Conservation (phyloP, 2,329 filamentous ascomycete genomes). For the Exophiala mesophila region DNA sequence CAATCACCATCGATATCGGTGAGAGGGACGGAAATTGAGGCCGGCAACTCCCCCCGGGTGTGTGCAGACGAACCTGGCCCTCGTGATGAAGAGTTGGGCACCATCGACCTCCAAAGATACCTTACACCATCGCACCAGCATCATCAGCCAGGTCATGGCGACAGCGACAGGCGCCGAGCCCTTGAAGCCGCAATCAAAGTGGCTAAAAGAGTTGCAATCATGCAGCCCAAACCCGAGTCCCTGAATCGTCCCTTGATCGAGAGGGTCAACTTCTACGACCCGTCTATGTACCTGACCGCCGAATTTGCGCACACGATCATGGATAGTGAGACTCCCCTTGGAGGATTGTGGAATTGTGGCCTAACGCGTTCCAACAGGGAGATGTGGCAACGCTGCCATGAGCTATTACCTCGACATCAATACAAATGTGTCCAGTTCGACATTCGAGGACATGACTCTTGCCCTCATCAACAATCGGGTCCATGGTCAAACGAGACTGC, state of each 20-base stretch:
- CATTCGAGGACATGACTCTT: conserved; percentile 2
- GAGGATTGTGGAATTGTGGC: background rate
- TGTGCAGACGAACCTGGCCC: background rate
- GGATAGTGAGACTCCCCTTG: background rate
- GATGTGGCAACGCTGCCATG: background rate
- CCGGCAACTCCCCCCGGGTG: background rate
- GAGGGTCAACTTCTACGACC: conserved; percentile 8
- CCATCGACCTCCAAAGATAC: conserved; percentile 4
- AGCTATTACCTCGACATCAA: conserved; percentile 5
- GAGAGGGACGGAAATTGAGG: background rate
- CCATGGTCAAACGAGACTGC: conserved; percentile 1
- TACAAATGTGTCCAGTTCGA: conserved; percentile 1
- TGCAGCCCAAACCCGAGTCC: conserved; percentile 2
- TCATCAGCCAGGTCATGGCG: conserved; percentile 2
- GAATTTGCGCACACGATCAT: conserved; percentile 2
- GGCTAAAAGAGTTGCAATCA: conserved; percentile 1
- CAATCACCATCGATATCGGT: conserved; percentile 2
- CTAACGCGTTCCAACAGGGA: background rate
- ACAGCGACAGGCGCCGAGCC: conserved; percentile 1
- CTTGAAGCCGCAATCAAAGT: conserved; percentile 3
- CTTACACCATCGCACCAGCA: conserved; percentile 2
- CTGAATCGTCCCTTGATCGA: conserved; percentile 1
- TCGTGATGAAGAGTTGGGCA: conserved; percentile 1
- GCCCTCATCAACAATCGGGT: conserved; percentile 2
- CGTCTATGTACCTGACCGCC: background rate